Base-by-base conservation (phyloP, 78 protist species). In the Dictyostelium intermedium region DNA sequence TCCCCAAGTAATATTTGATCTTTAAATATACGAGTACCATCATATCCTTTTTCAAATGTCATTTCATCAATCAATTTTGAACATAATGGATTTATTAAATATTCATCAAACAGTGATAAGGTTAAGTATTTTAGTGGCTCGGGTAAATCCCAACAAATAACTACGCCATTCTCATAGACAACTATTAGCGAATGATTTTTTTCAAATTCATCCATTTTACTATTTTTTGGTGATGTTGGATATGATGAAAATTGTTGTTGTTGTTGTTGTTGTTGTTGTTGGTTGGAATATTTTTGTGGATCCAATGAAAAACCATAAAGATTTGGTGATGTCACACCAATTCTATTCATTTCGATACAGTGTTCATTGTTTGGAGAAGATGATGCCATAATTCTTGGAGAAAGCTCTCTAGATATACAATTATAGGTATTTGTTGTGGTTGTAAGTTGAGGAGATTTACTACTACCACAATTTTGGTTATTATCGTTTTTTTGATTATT, bases 101-200 rank as follows among this genome's bases (percentile, higher is more conserved):
- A 78, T 7, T 35, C 47, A 5, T 87, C 92, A 41, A 87, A 63
- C 27, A 87, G 27, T 7, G 39, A 37, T 11, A 87, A 43, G 0
- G 66, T 81, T 56, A 16, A 34, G 13, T 16, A 23, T 41, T 77
- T 56, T 1, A 87, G 9, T 0, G 34, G 4, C 5, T 41, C 56
- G 23, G 92, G 13, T 39, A 87, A 61, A 45, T 87, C 78, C 92
- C 92, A 87, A 53, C 39, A 78, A 18, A 87, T 84, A 5, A 87
- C 73, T 0, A 78, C 84, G 30, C 92, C 92, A 87, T 87, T 63
- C 39, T 87, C 92, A 30, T 76, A 87, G 0, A 87, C 77, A 2
- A 87, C 84, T 0, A 87, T 37, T 37, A 87, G 18, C 0, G 82
- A 72, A 20, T 80, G 82, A 23, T 74, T 69, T 5, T 76, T 80